These are phyloP conservation scores for Ophiostoma sp. DNA, from an alignment of 2,329 filamentous ascomycete species.

Conservation along the genomic window DNA sequence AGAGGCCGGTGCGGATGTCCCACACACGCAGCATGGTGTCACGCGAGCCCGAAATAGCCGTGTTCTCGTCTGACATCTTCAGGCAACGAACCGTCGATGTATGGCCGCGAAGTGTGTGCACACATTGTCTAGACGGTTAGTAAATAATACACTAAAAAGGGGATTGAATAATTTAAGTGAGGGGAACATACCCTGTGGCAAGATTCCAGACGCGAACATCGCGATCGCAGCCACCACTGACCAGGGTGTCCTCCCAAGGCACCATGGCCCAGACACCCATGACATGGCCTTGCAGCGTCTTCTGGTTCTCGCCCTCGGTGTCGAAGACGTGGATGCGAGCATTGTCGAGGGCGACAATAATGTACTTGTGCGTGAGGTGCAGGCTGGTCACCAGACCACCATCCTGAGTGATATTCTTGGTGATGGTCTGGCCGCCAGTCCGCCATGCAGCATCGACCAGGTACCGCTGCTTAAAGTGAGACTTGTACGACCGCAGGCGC, in stretches of 20 bases:
- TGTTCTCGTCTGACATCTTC: conserved; percentile 94
- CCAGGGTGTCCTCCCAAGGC: conserved; percentile 91
- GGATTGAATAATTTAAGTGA: not conserved
- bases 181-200: conserved; percentile 70
- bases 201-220: conserved; percentile 98
- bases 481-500: conserved; percentile 83
- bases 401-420: conserved; percentile 89
- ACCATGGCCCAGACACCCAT: conserved; percentile 99
- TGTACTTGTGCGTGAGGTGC: conserved; percentile 92
- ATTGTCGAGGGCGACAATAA: conserved; percentile 95
- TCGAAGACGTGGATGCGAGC: conserved; percentile 98
- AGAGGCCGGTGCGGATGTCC: conserved; percentile 86
- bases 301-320: conserved; percentile 81
- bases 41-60: conserved; percentile 92
- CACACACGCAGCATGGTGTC: conserved; percentile 94
- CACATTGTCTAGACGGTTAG: conserved; percentile 59
- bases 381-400: conserved; percentile 95
- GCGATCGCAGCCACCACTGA: conserved; percentile 93
- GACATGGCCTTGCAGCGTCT: conserved; percentile 89
- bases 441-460: conserved; percentile 97
- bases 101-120: conserved; percentile 86
- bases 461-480: conserved; percentile 96
- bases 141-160: not conserved
- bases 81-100: conserved; percentile 95
- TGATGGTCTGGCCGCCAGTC: conserved; percentile 80